These are phyloP conservation scores for Xerocomus potaroensis DNA, from an alignment of 768 basidiomycete species.

Conservation along the genomic window DNA sequence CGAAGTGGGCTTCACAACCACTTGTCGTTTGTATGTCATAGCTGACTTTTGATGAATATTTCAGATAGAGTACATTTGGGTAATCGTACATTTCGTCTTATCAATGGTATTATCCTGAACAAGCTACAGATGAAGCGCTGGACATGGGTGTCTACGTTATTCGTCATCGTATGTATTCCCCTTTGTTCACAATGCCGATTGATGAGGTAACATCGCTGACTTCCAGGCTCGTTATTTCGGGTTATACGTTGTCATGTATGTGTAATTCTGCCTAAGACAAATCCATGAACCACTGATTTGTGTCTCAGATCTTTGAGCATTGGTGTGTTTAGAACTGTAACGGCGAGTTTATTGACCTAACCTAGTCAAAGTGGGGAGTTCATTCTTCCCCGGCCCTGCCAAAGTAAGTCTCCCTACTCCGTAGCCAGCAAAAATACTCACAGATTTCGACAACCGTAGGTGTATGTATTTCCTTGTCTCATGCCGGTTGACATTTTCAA, in stretches of 20 bases:
- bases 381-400: too few relatives aligned
- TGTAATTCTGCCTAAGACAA: too few relatives aligned
- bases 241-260: not conserved
- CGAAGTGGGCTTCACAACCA: not conserved
- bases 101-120: not conserved
- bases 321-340: not conserved
- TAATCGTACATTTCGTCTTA: too few relatives aligned
- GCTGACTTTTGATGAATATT: not conserved
- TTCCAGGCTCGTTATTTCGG: not conserved
- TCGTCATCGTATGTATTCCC: not conserved
- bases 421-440: too few relatives aligned
- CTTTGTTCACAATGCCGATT: not conserved
- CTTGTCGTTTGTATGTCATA: too few relatives aligned
- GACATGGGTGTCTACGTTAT: not conserved
- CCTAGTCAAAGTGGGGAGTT: too few relatives aligned
- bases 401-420: too few relatives aligned
- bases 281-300: not conserved
- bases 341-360: too few relatives aligned
- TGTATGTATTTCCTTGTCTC: too few relatives aligned
- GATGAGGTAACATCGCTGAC: not conserved
- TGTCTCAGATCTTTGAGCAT: not conserved
- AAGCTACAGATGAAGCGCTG: not conserved
- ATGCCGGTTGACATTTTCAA: too few relatives aligned
- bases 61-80: not conserved
- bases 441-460: too few relatives aligned